phyloP scores from a whole-genome alignment of 2,329 filamentous ascomycete species.

The Allantophomopsis lycopodina region DNA sequence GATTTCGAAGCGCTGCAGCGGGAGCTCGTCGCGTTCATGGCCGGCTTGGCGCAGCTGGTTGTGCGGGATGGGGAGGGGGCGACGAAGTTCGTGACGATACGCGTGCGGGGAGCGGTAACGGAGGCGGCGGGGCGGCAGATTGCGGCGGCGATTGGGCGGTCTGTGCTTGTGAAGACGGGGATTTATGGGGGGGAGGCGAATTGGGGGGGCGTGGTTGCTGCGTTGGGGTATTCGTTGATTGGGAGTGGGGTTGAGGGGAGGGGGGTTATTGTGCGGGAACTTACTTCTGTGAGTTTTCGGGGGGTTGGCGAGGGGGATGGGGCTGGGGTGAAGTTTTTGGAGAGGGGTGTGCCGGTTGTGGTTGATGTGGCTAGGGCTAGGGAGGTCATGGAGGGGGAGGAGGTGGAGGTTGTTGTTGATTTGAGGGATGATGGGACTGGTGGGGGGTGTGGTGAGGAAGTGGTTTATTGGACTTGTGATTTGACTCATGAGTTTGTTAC shows the following conservation, averaged over 20 bases:
- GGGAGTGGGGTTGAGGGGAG: constrained; percentile 43
- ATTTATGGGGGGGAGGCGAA: constrained; percentile 96
- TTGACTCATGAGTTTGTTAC: constrained; percentile 63
- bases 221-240: constrained; percentile 68
- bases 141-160: constrained; percentile 77
- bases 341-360: constrained; percentile 66
- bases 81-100: constrained; percentile 94
- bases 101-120: too few species aligned
- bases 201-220: constrained; percentile 94
- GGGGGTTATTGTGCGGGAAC: constrained; percentile 49
- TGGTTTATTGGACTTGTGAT: constrained; percentile 75
- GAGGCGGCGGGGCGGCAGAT: constrained; percentile 62
- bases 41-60: constrained; percentile 79
- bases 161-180: constrained; percentile 91
- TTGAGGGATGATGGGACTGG: constrained; percentile 48
- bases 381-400: constrained; percentile 64
- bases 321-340: constrained; percentile 59
- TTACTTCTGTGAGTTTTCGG: constrained; percentile 67
- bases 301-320: constrained; percentile 64
- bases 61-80: constrained; percentile 95
- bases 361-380: constrained; percentile 67
- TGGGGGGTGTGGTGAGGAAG: constrained; percentile 30
- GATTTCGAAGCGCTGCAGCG: constrained; percentile 59
- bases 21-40: constrained; percentile 63
- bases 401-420: constrained; percentile 64